phyloP scores from a whole-genome alignment of 2,329 filamentous ascomycete species.

The Penicillium sp. region DNA sequence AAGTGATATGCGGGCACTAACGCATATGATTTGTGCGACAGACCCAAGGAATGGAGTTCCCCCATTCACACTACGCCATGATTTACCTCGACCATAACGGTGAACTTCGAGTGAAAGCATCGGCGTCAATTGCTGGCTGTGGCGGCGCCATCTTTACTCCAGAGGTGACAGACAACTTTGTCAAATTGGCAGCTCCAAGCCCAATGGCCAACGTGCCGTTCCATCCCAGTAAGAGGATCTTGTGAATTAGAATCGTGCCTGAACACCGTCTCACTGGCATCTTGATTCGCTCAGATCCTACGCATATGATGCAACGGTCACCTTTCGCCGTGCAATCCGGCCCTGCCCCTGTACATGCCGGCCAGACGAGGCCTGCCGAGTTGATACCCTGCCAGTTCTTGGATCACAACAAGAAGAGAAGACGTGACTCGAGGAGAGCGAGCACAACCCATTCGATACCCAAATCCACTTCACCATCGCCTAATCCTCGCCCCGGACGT shows the following conservation, averaged over 20 bases:
- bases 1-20: not conserved
- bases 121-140: conserved; percentile 36
- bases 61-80: conserved; percentile 41
- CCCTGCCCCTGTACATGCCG: conserved; percentile 29
- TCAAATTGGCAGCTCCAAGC: conserved; percentile 30
- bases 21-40: conserved; percentile 15
- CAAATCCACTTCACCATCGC: conserved; percentile 23
- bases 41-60: conserved; percentile 23
- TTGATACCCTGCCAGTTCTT: conserved; percentile 38
- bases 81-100: conserved; percentile 41
- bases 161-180: conserved; percentile 39
- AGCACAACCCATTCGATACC: conserved; percentile 21
- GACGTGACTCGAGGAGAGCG: conserved; percentile 24
- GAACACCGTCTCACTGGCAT: not conserved
- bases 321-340: conserved; percentile 18
- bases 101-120: conserved; percentile 34
- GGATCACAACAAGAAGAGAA: conserved; percentile 30
- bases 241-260: no score
- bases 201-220: conserved; percentile 25
- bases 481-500: conserved; percentile 22
- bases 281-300: conserved; percentile 8
- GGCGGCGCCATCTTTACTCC: conserved; percentile 38
- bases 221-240: conserved; percentile 27
- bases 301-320: conserved; percentile 6
- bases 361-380: conserved; percentile 21